Evolutionary conservation across 2,329 filamentous ascomycete species (phyloP), one percentile per base, ranked within the genome.

Genomic region (Aspergillus fischeri): DNA sequence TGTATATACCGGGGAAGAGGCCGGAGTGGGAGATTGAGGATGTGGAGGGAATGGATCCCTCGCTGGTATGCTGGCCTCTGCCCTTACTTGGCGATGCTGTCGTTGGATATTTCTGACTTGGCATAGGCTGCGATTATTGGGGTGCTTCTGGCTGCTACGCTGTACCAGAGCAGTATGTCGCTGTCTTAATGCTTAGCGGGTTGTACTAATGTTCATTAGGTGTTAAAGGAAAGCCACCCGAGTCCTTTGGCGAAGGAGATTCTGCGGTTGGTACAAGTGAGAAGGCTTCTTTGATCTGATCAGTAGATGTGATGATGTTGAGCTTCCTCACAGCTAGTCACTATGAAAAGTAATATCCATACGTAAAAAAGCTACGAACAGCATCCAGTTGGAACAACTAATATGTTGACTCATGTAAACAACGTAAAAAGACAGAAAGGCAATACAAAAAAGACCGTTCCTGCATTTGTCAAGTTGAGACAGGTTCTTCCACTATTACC

Each of bases 41-140:
- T 20, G 58, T 59, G 2, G 49, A 62, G 29, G 60, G 65, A 7
- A 52, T 67, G 56, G 65, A 67, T 55, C 27, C 63, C 25, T 60
- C 62, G 25, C 53, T 67, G 53, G 63, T 62, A 53, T 44, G 58
- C 3, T 8, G n/a, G n/a, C 9, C 11, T 44, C 41, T 42, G 38
- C 7, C 38, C n/a, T 42, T 28, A 10, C 4, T 1, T 28, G 28
- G 28, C 8, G 2, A 28, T 28, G 8, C 28, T 9, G 28, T n/a
- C 6, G 7, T 3, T n/a, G 41, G 10, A 7, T 20, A 8, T 4
- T 44, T 4, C n/a, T 21, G 20, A 44, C 20, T 17, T 20, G 41
- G 41, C 11, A 44, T 21, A 44, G 41, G 41, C 41, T 9, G 21
- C 41, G 1, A n/a, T 44, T 7, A 11, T 44, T 3, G 41, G 41